Percentiles rank a stretch among this genome's conserved stretches.
These are phyloP conservation scores for Sporothrix mexicana DNA, from an alignment of 2,329 filamentous ascomycete genomes.

Conservation along the genomic window DNA sequence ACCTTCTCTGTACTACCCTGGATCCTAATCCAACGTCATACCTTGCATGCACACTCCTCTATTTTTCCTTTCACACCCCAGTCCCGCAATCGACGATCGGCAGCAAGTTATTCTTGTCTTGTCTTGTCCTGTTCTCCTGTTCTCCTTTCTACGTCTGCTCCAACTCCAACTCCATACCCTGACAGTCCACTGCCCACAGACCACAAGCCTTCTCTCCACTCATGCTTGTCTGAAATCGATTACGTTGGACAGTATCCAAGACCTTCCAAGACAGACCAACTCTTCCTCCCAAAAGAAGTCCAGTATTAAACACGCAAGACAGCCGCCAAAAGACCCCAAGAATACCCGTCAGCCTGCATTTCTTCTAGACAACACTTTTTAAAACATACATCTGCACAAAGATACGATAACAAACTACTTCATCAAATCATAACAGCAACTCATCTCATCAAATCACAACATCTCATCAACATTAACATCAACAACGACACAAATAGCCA, in stretches of 20 bases:
- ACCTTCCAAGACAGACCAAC: background rate
- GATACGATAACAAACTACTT: too few relatives aligned
- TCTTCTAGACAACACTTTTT: background rate
- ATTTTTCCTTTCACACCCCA: background rate
- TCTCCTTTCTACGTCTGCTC: too few relatives aligned
- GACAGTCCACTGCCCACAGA: too few relatives aligned
- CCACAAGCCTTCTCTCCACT: background rate
- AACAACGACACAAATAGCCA: background rate
- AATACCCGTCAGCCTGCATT: background rate
- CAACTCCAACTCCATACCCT: too few relatives aligned
- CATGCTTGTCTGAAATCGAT: background rate
- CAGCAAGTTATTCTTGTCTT: background rate
- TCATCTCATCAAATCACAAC: background rate
- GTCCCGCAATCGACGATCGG: background rate
- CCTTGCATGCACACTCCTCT: background rate
- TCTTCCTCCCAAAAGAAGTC: background rate
- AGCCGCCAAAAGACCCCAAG: constrained; percentile 2
- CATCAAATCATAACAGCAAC: too few relatives aligned
- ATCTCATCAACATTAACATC: background rate
- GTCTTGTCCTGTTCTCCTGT: too few relatives aligned
- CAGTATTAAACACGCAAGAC: constrained; percentile 18
- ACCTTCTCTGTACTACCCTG: constrained; percentile 10
- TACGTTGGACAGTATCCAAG: constrained; percentile 3
- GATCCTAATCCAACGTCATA: background rate
- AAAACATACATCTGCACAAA: background rate